phyloP scores from a whole-genome alignment of 441 rosid genomes.

The Dalechampia spathulata region DNA sequence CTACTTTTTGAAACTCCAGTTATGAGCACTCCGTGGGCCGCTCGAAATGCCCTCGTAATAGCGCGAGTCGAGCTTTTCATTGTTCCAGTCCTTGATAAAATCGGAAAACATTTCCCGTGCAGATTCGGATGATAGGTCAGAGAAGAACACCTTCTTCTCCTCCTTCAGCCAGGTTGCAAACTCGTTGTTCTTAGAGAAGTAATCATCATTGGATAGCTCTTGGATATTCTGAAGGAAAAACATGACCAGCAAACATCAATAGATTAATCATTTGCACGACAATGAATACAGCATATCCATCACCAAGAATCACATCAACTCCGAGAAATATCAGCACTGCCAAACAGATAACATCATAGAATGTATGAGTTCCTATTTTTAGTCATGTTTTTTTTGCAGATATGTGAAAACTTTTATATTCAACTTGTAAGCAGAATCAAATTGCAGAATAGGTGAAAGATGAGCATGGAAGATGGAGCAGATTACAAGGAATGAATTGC shows the following conservation, averaged over 20 bases:
- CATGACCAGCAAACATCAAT: constrained; percentile 1
- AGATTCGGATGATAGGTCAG: constrained; percentile 74
- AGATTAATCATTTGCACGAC: too few species aligned
- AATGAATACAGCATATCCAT: too few species aligned
- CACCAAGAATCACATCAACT: neutral
- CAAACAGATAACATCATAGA: too few species aligned
- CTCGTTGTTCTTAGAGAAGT: constrained; percentile 84
- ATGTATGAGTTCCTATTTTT: too few species aligned
- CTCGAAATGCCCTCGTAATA: constrained; percentile 81
- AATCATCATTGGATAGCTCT: constrained; percentile 74
- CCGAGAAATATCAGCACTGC: neutral
- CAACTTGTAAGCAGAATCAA: too few species aligned
- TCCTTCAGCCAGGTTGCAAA: constrained; percentile 90
- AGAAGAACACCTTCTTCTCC: constrained; percentile 58
- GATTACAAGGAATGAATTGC: too few species aligned
- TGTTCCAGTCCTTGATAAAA: constrained; percentile 74
- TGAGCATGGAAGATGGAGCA: too few species aligned
- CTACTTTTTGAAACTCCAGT: constrained; percentile 58
- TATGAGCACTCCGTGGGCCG: constrained; percentile 75
- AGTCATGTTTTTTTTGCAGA: too few species aligned
- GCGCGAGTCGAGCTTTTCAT: constrained; percentile 52
- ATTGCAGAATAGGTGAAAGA: too few species aligned
- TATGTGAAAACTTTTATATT: too few species aligned
- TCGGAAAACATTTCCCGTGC: constrained; percentile 55
- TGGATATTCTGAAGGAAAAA: constrained; percentile 43